Base-by-base conservation (phyloP, 139 green algal species). In the Volvox reticuliferus region DNA sequence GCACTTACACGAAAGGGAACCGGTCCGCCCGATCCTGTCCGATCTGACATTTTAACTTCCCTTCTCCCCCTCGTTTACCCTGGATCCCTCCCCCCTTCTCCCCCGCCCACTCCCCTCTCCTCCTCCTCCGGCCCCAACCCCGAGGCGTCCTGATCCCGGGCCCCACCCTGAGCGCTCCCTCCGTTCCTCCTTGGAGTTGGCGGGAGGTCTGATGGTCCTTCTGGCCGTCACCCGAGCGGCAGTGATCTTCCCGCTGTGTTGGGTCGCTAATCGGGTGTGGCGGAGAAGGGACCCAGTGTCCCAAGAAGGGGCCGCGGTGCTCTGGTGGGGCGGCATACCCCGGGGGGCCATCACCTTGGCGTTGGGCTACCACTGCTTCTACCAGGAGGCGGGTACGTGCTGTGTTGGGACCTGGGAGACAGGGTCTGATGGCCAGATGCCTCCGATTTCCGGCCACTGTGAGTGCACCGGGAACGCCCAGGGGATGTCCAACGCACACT, bases 311-410 rank as follows among this genome's bases (percentile, higher is more conserved):
- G 20, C 79, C 2, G 79, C 65, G 24, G 68, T 91, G 68, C 78
- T 91, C 28, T 89, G 87, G 86, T 91, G 82, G 78, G 91, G 80
- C 22, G 91, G 91, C 22, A 80, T 93, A 36, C 80, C 88, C 32
- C 79, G 91, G 2, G 91, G 91, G 12, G 82, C 84, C 68, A 89
- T 93, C 86, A 91, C 91, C 3, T 82, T 91, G n/a, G 91, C 86
- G 20, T 87, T 93, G 63, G 86, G 55, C 12, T 93, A 93, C 86
- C 88, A 91, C 79, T 82, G 79, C 80, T 91, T 93, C 80, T 91
- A 91, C 71, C 13, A 33, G 67, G 67, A 44, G 12, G 32, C 89
- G 28, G 68, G 87, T 91, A 75, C 37, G 71, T 37, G 50, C 17
- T 24, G 71, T 13, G 22, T 79, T 24, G 12, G 62, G 62, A 19